phyloP scores from a whole-genome alignment of 768 basidiomycete species.

The Leccinum subtestaceum region DNA sequence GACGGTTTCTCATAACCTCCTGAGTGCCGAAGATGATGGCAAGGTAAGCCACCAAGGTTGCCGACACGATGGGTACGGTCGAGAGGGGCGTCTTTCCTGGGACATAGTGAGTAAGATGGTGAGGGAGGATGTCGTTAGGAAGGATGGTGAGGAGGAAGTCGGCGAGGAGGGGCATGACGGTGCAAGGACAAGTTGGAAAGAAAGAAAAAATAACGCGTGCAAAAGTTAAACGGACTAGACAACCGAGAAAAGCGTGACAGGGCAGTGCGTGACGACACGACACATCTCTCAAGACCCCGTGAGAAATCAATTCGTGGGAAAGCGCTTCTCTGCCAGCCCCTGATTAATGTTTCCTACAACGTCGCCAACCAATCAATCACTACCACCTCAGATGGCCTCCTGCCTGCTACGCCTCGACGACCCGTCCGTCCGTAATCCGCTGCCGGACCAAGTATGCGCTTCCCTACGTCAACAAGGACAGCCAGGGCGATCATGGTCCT shows the following conservation, averaged over 20 bases:
- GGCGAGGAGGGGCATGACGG: conserved; percentile 68
- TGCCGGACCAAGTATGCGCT: conserved; percentile 77
- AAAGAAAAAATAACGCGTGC: conserved; percentile 13
- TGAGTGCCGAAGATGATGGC: conserved; percentile 83
- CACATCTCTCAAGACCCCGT: too few species aligned
- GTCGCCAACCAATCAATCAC: too few species aligned
- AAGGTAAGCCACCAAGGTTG: conserved; percentile 77
- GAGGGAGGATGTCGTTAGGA: conserved; percentile 43
- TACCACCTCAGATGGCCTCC: too few species aligned
- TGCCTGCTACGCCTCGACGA: too few species aligned
- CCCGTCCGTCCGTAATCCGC: conserved; percentile 26
- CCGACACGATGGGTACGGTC: conserved; percentile 61
- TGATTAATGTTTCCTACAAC: too few species aligned
- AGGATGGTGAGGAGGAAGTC: conserved; percentile 62
- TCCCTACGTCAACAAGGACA: conserved; percentile 66
- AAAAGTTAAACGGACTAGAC: conserved; percentile 23
- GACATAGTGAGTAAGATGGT: conserved; percentile 46
- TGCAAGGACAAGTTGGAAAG: conserved; percentile 26
- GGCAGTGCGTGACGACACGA: conserved; percentile 6
- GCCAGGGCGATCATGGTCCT: conserved; percentile 50
- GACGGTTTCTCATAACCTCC: conserved; percentile 76
- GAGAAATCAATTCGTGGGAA: too few species aligned
- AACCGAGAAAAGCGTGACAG: conserved; percentile 31
- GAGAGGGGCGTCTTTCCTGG: conserved; percentile 58
- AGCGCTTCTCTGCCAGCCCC: too few species aligned